phyloP scores from a whole-genome alignment of 352 stramenopile species.

The Pythium apleroticum region DNA sequence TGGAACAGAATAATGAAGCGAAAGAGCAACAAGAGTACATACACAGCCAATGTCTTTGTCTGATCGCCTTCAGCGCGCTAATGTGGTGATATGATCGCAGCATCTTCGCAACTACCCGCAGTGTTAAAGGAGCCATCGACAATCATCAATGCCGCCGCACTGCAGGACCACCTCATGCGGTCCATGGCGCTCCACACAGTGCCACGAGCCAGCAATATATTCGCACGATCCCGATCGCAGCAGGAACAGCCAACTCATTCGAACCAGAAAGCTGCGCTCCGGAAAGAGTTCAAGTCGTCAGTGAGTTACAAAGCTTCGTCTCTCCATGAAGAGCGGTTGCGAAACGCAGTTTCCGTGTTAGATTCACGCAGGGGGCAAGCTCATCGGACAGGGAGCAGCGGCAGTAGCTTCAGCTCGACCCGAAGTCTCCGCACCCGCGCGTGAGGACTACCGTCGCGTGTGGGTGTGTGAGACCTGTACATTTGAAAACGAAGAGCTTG shows the following conservation, averaged over 20 bases:
- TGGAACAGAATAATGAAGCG: background rate
- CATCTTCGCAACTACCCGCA: background rate
- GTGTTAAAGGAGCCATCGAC: conserved; percentile 35
- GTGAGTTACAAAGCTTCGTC: background rate
- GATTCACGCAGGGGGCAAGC: background rate
- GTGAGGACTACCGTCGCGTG: conserved; percentile 47
- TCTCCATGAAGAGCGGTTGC: background rate
- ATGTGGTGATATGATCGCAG: background rate
- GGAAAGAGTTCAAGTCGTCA: conserved; percentile 3
- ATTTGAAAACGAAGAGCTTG: conserved; percentile 56
- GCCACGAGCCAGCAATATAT: background rate
- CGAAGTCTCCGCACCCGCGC: background rate
- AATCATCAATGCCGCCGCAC: conserved; percentile 69
- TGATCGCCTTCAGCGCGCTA: too few relatives aligned
- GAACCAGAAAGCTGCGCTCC: background rate
- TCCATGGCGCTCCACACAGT: conserved; percentile 16
- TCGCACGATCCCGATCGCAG: background rate
- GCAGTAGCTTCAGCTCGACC: background rate
- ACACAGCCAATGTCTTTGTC: too few relatives aligned
- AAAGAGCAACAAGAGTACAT: background rate
- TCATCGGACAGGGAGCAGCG: background rate
- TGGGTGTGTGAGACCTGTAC: conserved; percentile 84
- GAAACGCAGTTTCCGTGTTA: background rate
- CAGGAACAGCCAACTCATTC: background rate
- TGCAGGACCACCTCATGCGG: conserved; percentile 47